phyloP scores from a whole-genome alignment of 345 rosid genomes.

The Gossypium mustelinum region DNA sequence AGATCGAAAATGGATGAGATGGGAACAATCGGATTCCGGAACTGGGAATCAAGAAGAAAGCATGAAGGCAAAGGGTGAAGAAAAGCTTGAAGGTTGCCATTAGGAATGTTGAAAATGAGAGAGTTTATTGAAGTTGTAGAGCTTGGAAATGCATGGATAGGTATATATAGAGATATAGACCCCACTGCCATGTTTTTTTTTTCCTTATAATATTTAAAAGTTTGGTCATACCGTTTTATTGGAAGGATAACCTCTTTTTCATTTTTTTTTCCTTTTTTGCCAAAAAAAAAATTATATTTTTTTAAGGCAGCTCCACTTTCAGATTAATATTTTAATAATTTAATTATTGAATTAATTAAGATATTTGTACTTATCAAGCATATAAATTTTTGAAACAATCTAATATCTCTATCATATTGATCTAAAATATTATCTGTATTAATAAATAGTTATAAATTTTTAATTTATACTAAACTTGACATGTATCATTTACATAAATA shows the following conservation, averaged over 20 bases:
- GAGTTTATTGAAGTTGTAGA: neutral
- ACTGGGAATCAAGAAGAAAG: slow-evolving; percentile 28
- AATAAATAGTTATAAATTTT: no score
- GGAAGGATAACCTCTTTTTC: neutral
- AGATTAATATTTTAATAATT: no score
- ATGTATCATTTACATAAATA: no score
- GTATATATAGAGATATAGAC: slow-evolving; percentile 20
- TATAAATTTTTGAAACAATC: no score
- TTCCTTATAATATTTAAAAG: neutral
- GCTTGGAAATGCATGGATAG: neutral
- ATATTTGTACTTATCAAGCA: no score
- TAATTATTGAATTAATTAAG: no score
- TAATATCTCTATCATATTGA: no score
- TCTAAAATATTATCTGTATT: no score
- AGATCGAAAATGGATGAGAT: neutral
- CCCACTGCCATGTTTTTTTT: neutral
- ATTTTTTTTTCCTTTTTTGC: no score
- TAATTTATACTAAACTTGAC: fast-evolving
- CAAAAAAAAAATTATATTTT: no score
- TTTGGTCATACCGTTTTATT: neutral
- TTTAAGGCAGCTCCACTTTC: no score
- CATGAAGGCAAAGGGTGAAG: slow-evolving; percentile 24
- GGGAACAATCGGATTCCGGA: slow-evolving; percentile 29
- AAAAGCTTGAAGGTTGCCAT: slow-evolving; percentile 28
- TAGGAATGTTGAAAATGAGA: neutral